Evolutionary conservation across 805 yeast genomes (phyloP), one percentile per base, ranked within the genome.

Genomic region (Candida insectalens): DNA sequence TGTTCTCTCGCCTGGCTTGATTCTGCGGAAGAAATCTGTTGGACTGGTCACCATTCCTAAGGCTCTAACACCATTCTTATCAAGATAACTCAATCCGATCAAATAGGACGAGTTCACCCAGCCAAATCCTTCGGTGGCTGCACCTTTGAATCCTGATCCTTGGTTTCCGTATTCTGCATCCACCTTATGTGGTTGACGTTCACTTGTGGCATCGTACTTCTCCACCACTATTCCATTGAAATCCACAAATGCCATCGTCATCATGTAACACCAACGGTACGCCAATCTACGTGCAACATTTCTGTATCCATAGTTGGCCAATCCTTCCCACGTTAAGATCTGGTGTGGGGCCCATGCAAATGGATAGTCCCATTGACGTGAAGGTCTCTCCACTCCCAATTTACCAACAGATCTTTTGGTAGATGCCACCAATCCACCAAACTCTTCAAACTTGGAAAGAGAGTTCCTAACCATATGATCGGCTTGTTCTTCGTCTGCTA

Each of bases 321-420:
- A 64, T 0, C 96, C 97, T 29, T 71, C 71, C 98, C 98, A 89
- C 1, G 95, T 89, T 35, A 89, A 55, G 13, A 89, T 83, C 57
- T 89, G 98, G 53, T 92, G 97, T 3, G 98, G 97, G 0, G 97
- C 96, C 98, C 98, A 89, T 2, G 97, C 97, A 50, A 63, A 84
- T 2, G 98, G 98, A 55, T 80, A 92, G 55, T 89, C 98, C 98
- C 98, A 89, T 59, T 89, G 98, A 55, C 97, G 67, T 9, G 80
- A 74, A n/a, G 94, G 96, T 47, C 85, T 65, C 28, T 71, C 65
- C 13, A 82, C 57, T 1, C 79, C 73, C 25, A 83, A 60, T 18
- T 67, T 72, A 26, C 95, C 94, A 44, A 95, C 63, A 3, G 88
- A 77, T 42, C 66, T 54, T 44, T 73, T 67, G 0, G 95, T 80